phyloP scores from a whole-genome alignment of 805 yeast genomes.

The Kluyveromyces starmeri region DNA sequence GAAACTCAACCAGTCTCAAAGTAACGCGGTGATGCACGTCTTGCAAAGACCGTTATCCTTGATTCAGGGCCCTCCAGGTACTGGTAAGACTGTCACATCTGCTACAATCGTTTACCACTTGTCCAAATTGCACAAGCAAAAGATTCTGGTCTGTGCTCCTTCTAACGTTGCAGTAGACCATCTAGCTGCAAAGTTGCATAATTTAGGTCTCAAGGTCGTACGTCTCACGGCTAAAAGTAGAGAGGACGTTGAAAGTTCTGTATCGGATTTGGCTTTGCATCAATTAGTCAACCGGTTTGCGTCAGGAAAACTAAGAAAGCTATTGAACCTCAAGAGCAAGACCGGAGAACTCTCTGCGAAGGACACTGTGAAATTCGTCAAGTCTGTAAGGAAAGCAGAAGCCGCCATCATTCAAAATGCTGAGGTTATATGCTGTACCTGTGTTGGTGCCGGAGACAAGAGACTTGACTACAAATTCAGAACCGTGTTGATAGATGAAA shows the following conservation, averaged over 20 bases:
- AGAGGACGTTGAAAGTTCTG: conserved; percentile 69
- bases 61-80: conserved; percentile 95
- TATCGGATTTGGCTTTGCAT: conserved; percentile 49
- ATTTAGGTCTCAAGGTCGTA: conserved; percentile 68
- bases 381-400: conserved; percentile 41
- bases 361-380: conserved; percentile 41
- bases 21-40: conserved; percentile 63
- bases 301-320: conserved; percentile 48
- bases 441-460: conserved; percentile 84
- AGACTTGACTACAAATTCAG: conserved; percentile 56
- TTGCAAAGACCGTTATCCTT: conserved; percentile 64
- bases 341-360: conserved; percentile 55
- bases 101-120: conserved; percentile 80
- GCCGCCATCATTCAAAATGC: conserved; percentile 41
- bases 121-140: conserved; percentile 48
- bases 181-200: conserved; percentile 61
- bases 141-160: conserved; percentile 85
- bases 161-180: conserved; percentile 95
- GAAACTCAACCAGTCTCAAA: conserved; percentile 68
- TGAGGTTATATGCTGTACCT: conserved; percentile 82
- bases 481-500: conserved; percentile 82
- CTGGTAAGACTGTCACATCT: conserved; percentile 92
- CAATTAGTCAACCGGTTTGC: conserved; percentile 40
- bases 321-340: conserved; percentile 50
- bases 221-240: conserved; percentile 68